phyloP scores from a whole-genome alignment of 2,329 filamentous ascomycete genomes.

The Elsinoe necatrix region DNA sequence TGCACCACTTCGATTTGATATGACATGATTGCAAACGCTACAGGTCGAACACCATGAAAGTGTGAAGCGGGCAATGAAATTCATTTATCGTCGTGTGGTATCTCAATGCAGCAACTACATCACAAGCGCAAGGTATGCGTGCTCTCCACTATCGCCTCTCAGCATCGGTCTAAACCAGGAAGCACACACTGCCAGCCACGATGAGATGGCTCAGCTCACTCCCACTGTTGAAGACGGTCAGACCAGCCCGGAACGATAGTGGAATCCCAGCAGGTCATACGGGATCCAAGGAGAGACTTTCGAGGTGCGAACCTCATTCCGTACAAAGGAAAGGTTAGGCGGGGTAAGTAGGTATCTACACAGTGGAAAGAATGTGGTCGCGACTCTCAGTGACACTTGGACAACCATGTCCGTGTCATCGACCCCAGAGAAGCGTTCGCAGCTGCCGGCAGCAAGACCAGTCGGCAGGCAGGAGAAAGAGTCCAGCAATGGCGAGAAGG shows the following conservation, averaged over 20 bases:
- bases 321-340: not conserved
- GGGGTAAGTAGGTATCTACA: not conserved
- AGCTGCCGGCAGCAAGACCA: slow-evolving; percentile 2
- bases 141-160: not conserved
- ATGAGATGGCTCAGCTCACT: not conserved
- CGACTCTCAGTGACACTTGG: not conserved
- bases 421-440: not conserved
- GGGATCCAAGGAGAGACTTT: not conserved
- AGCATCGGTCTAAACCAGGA: not conserved
- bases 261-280: not conserved
- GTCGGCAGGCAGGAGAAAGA: not conserved
- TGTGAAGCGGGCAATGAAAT: not conserved
- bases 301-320: not conserved
- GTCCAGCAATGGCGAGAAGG: slow-evolving; percentile 2
- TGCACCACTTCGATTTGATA: not conserved
- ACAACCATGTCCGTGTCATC: not conserved
- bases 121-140: not conserved
- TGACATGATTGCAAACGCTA: too few species aligned
- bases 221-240: not conserved
- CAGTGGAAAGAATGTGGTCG: not conserved
- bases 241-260: not conserved
- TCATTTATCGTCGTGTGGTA: slow-evolving; percentile 9
- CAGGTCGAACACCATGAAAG: too few species aligned
- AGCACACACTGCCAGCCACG: not conserved
- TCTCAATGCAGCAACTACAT: not conserved